phyloP scores from a whole-genome alignment of 345 rosid species.

The Bretschneidera sinensis region DNA sequence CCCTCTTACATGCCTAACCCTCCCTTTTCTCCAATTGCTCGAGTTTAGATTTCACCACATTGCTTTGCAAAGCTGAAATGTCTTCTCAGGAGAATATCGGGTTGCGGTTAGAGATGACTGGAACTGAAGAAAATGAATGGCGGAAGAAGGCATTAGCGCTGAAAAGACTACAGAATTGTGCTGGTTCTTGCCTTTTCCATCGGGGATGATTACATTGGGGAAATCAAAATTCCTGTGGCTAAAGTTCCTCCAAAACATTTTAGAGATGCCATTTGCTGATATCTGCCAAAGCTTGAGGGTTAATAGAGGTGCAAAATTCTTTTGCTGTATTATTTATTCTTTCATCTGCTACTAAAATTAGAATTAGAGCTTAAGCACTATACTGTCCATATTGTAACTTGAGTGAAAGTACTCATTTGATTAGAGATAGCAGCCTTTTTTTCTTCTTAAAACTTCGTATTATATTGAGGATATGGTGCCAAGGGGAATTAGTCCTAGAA shows the following conservation, averaged over 20 bases:
- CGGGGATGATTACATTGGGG: neutral
- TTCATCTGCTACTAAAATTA: conserved; percentile 29
- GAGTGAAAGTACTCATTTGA: conserved; percentile 31
- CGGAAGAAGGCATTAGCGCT: conserved; percentile 4
- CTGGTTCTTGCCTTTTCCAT: neutral
- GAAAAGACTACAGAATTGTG: conserved; percentile 3
- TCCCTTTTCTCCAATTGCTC: conserved; percentile 84
- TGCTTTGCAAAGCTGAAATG: neutral
- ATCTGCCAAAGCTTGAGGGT: conserved; percentile 4
- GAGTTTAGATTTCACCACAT: conserved; percentile 43
- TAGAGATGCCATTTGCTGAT: neutral
- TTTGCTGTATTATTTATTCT: conserved; percentile 27
- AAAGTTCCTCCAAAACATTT: neutral
- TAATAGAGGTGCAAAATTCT: conserved; percentile 15
- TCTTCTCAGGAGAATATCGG: neutral
- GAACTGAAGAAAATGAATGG: neutral
- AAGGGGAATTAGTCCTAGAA: too few species aligned
- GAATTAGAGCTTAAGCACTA: too few species aligned
- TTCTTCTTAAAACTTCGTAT: conserved; percentile 1
- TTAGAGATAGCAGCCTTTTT: conserved; percentile 23
- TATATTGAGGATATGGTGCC: conserved; percentile 12
- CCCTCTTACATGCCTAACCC: conserved; percentile 65
- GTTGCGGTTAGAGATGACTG: neutral
- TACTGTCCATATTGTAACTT: conserved; percentile 48
- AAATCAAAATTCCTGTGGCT: neutral